Conservation (phyloP, 352 stramenopile species). For the Paralagenidium karlingii region DNA sequence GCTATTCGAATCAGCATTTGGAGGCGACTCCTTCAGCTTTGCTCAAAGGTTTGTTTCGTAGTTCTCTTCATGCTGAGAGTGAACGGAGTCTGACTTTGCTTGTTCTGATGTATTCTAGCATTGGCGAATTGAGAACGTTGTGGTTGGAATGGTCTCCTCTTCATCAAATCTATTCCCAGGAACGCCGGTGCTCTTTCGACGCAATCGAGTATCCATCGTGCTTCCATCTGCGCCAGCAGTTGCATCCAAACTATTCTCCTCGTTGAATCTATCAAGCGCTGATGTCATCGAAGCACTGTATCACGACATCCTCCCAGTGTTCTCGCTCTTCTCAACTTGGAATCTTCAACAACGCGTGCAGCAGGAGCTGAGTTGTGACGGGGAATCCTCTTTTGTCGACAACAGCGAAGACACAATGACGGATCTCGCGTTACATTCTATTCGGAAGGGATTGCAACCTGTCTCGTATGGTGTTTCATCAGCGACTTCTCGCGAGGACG, state of each 20-base stretch:
- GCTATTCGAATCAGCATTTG: constrained; percentile 48
- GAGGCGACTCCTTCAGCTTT: constrained; percentile 52
- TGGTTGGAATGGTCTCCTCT: constrained; percentile 43
- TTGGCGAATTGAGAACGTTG: constrained; percentile 52
- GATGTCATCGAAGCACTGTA: constrained; percentile 40
- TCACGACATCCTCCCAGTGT: constrained; percentile 41
- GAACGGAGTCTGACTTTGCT: neutral
- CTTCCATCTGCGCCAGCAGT: constrained; percentile 46
- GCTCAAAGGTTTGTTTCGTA: constrained; percentile 21
- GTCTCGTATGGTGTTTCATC: neutral
- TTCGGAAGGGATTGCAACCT: constrained; percentile 23
- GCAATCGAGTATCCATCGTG: constrained; percentile 50
- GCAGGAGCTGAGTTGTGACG: no score
- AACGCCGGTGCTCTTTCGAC: constrained; percentile 45
- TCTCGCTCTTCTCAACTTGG: constrained; percentile 55
- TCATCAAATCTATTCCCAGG: constrained; percentile 31
- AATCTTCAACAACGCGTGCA: no score
- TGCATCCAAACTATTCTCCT: constrained; percentile 25
- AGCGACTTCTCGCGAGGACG: no score
- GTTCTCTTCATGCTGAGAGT: neutral
- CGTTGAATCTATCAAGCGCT: constrained; percentile 9
- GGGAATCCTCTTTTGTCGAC: no score
- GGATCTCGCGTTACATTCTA: constrained; percentile 42
- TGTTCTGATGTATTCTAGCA: constrained; percentile 7
- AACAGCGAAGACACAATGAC: no score